Base-by-base conservation (phyloP, 2,329 filamentous ascomycete genomes). In the Fusarium domesticum region DNA sequence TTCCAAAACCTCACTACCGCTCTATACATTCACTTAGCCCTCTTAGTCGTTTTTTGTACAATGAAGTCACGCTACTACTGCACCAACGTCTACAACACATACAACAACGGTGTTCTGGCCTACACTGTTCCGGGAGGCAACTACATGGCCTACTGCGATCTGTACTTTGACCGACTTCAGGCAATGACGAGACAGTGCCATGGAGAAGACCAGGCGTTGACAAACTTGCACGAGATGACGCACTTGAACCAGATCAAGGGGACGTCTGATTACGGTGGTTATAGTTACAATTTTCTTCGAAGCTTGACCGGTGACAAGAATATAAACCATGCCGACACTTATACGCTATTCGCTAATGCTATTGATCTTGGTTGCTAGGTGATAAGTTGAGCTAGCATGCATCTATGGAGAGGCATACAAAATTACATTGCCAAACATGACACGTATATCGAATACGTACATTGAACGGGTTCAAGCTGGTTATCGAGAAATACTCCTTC, bases 201-300 rank as follows among this genome's bases (percentile, higher is more conserved):
- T 60, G 74, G 57, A 3, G 83, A 86, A 65, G 83, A 85, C 59
- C 79, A 83, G 66, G 79, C 78, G 3, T 83, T 76, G 10, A 85
- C 83, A 12, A 74, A 74, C 23, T 63, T 87, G 12, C 84, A 87
- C 58, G 84, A 87, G 70, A 70, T 74, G 53, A 84, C 83, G 7
- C 84, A 87, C 59, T 51, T 76, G 71, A 75, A n/a, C 65, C 74
- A 60, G 72, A 67, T 65, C 49, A 78, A 78, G 43, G 78, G 80
- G 7, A 85, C 82, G 2, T 62, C 73, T 2, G 83, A 87, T 58
- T 68, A 75, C 40, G 76, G 70, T 18, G 80, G 80, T 19, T 85
- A 84, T 56, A 62, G 70, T 3, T 72, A 79, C 44, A 70, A 66
- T 33, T 81, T 78, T 37, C 76, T 81, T 47, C 54, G 63, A 12